Conservation (phyloP, 169 alveolate species). For the Cryptosporidium felis region DNA sequence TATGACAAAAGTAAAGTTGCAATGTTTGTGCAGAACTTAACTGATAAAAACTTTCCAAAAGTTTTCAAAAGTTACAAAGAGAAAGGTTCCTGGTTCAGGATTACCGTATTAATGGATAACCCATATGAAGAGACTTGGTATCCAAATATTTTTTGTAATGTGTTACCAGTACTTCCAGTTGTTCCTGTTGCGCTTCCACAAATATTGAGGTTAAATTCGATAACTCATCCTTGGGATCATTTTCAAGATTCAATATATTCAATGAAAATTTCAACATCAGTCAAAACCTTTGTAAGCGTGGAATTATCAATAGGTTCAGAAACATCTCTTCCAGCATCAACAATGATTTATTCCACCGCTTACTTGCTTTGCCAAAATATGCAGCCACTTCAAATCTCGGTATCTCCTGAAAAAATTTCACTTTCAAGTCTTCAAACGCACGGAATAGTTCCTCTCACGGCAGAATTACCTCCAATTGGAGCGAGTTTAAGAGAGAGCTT, state of each 20-base stretch:
- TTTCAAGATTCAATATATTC: conserved; percentile 60
- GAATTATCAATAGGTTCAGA: conserved; percentile 43
- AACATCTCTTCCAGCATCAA: conserved; percentile 35
- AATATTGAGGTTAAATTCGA: conserved; percentile 40
- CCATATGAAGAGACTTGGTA: conserved; percentile 57
- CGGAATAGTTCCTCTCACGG: conserved; percentile 31
- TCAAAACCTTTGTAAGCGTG: conserved; percentile 17
- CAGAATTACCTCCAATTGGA: conserved; percentile 58
- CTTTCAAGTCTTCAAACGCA: conserved; percentile 20
- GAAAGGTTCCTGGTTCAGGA: conserved; percentile 68
- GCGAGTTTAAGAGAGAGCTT: conserved; percentile 20
- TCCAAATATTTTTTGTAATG: conserved; percentile 49
- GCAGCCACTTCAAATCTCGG: conserved; percentile 15
- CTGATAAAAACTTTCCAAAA: conserved; percentile 60
- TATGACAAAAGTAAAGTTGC: conserved; percentile 26
- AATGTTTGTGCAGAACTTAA: conserved; percentile 48
- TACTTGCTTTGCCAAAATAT: conserved; percentile 56
- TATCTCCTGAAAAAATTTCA: conserved; percentile 20
- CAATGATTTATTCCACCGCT: conserved; percentile 26
- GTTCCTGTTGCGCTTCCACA: conserved; percentile 37
- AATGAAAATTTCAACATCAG: conserved; percentile 14
- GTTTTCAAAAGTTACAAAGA: not conserved
- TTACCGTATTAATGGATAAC: conserved; percentile 11
- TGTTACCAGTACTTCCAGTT: conserved; percentile 49
- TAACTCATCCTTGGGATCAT: conserved; percentile 65